Evolutionary conservation across 768 basidiomycete genomes (phyloP).

Genomic region (Fomitopsis pulvina): DNA sequence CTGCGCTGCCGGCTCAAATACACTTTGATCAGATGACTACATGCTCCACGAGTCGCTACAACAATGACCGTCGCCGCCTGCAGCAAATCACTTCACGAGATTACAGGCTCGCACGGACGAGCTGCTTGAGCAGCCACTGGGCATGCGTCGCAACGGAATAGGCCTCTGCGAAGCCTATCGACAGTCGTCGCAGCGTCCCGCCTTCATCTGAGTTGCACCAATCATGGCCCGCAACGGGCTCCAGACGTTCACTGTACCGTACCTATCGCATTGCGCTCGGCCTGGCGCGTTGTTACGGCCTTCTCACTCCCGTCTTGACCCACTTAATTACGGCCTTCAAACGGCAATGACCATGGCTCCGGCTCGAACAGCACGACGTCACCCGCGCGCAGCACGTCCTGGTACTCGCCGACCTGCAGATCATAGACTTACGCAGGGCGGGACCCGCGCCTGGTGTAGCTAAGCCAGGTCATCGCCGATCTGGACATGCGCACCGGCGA

Average conservation of each 20-base stretch:
- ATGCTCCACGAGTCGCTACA: no score
- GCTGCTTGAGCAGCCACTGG: no score
- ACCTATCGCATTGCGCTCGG: constrained; percentile 44
- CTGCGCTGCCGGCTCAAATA: no score
- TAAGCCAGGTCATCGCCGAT: constrained; percentile 67
- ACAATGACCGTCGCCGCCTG: no score
- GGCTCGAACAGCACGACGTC: no score
- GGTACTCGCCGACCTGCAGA: constrained; percentile 85
- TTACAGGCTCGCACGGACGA: no score
- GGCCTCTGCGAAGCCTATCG: neutral
- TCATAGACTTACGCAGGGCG: constrained; percentile 70
- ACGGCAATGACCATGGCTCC: neutral
- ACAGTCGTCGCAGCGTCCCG: neutral
- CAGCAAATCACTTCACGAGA: no score
- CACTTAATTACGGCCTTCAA: neutral
- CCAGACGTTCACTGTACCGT: constrained; percentile 44
- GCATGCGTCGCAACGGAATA: no score
- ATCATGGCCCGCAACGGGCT: constrained; percentile 73
- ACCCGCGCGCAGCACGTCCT: constrained; percentile 44
- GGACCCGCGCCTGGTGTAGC: constrained; percentile 41
- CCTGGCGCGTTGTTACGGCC: constrained; percentile 5
- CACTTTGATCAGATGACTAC: no score
- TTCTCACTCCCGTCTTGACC: constrained; percentile 5
- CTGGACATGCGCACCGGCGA: constrained; percentile 73
- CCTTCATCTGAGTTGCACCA: constrained; percentile 21